Evolutionary conservation across 2,329 filamentous ascomycete genomes (phyloP), one percentile per base, ranked within the genome.

Genomic region (Cytospora schulzeri): DNA sequence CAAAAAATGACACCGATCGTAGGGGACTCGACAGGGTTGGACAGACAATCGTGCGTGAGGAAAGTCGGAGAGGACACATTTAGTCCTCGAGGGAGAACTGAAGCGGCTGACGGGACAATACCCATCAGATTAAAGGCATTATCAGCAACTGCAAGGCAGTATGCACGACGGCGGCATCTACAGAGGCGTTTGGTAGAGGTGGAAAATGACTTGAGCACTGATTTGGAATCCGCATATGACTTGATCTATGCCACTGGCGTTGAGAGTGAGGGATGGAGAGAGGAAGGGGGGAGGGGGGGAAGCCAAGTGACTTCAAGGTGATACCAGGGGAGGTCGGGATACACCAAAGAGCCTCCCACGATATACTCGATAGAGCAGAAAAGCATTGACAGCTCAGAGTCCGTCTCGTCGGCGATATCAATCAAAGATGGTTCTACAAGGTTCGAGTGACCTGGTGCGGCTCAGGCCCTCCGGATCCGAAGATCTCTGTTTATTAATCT

Each of bases 261-360:
- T 59, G 56, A 66, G 61, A 66, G 38, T 48, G 57, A n/a, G 22
- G 9, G 45, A 22, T 8, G 45, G n/a, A 15, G 45, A 24, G n/a
- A 22, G 22, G 8, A 15, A 19, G 7, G 11, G 45, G 29, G 22
- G 8, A 15, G 9, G 7, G 11, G 45, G 29, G 50, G 24, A 38
- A 54, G 64, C 22, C 19, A 58, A 31, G 38, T 58, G 60, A 45
- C 59, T 48, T 60, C 26, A 35, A 52, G 51, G 35, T 66, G 15
- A 66, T 64, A 66, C 61, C 64, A 66, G 62, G 54, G 55, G 59
- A 62, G 59, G 63, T 48, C 29, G 8, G 52, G 33, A 50, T n/a
- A 45, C 31, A 38, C 52, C 35, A 28, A 29, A 51, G 29, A 17
- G 5, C 29, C 22, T 59, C 19, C 35, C 50, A 35, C 60, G 26